Percentiles rank a stretch among this genome's conserved stretches.
Evolutionary conservation across 2,329 filamentous ascomycete species (phyloP).

Genomic region (Xylaria sp.): DNA sequence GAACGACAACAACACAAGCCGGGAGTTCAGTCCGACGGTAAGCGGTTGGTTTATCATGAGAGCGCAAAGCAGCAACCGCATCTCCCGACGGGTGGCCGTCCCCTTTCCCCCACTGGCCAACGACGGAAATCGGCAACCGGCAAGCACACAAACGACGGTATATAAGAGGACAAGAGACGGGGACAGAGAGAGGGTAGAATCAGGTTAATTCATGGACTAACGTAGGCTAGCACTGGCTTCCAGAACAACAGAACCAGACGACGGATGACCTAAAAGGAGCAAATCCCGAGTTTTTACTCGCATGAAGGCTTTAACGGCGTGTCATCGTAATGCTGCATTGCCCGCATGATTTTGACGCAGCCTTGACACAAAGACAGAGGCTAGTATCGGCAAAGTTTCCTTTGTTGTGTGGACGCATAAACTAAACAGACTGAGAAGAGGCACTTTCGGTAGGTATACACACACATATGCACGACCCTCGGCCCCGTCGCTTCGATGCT

Average conservation of each 20-base stretch:
- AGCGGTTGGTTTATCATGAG: constrained; percentile 5
- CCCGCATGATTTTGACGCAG: constrained; percentile 7
- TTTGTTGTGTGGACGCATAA: constrained; percentile 7
- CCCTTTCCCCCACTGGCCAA: background rate
- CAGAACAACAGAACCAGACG: background rate
- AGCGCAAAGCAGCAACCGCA: background rate
- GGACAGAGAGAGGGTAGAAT: constrained; percentile 2
- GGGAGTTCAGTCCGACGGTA: constrained; percentile 6
- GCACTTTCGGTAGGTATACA: too few relatives aligned
- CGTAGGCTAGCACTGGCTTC: background rate
- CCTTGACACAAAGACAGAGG: background rate
- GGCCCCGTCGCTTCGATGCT: constrained; percentile 20
- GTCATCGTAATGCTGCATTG: constrained; percentile 3
- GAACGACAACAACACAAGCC: background rate
- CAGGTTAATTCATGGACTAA: background rate
- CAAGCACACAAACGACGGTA: constrained; percentile 1
- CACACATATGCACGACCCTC: constrained; percentile 22
- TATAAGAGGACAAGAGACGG: constrained; percentile 4
- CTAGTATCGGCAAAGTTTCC: constrained; percentile 6
- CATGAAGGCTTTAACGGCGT: constrained; percentile 1
- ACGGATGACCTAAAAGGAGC: background rate
- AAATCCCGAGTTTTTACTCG: background rate
- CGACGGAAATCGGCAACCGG: constrained; percentile 2
- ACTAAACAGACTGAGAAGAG: background rate
- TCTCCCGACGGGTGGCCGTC: constrained; percentile 2